These are phyloP conservation scores for Penstemon barbatus DNA, from an alignment of 257 asterid genomes.

Conservation along the genomic window DNA sequence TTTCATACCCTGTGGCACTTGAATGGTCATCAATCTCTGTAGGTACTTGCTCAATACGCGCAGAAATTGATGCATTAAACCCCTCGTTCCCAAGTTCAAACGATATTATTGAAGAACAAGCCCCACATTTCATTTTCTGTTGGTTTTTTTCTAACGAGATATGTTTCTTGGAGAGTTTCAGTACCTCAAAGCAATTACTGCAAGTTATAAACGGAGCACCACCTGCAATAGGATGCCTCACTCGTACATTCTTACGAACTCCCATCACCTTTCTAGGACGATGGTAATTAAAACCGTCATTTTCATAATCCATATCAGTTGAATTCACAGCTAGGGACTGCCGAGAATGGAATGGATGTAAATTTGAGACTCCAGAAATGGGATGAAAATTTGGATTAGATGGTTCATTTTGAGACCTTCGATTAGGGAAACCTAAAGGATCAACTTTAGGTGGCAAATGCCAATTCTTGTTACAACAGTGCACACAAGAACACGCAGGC, in stretches of 20 bases:
- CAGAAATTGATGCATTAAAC: constrained; percentile 47
- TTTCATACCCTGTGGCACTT: constrained; percentile 53
- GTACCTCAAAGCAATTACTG: constrained; percentile 75
- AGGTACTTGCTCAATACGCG: constrained; percentile 46
- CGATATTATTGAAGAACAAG: constrained; percentile 70
- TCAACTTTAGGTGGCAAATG: constrained; percentile 53
- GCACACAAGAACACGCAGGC: constrained; percentile 79
- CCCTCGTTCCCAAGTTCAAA: constrained; percentile 61
- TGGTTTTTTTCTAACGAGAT: constrained; percentile 42
- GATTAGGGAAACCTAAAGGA: constrained; percentile 39
- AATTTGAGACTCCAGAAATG: constrained; percentile 40
- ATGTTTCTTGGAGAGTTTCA: constrained; percentile 60
- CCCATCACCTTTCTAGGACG: constrained; percentile 51
- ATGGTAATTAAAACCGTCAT: constrained; percentile 46
- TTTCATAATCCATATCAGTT: constrained; percentile 53
- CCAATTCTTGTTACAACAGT: constrained; percentile 60
- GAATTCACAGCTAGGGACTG: constrained; percentile 46
- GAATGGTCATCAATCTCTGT: constrained; percentile 47
- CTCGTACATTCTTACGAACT: constrained; percentile 39
- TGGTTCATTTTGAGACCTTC: constrained; percentile 45
- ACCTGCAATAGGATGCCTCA: constrained; percentile 65
- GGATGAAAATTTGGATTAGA: constrained; percentile 38
- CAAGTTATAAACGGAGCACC: constrained; percentile 93
- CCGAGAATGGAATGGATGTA: constrained; percentile 38
- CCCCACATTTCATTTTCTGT: constrained; percentile 75